Evolutionary conservation across 208 protist species (phyloP), one percentile per base, ranked within the genome.

Genomic region (Trypanosoma congolense): DNA sequence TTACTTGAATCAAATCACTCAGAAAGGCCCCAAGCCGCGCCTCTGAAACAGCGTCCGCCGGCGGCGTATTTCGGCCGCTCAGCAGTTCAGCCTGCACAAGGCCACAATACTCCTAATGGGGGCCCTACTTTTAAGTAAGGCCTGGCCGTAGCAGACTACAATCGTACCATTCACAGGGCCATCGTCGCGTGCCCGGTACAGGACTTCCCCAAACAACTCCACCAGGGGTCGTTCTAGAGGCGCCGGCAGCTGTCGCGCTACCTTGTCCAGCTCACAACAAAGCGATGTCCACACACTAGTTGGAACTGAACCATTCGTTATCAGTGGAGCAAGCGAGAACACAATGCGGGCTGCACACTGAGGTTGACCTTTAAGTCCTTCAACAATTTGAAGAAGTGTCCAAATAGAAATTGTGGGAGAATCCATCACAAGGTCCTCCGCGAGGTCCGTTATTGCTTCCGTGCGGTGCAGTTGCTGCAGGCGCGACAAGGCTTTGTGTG

Each of bases 31-130:
- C 64, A 4, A 94, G 61, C 9, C 77, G 66, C 33, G 82, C 33
- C 19, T 62, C 49, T 4, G 54, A 66, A 2, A 40, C 41, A 1
- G 43, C 31, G n/a, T 66, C 36, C 12, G 40, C 58, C 4, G 65
- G 59, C n/a, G 65, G 65, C 10, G 50, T 30, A 59, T 79, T 83
- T 14, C 73, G 77, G 18, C 74, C 75, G 35, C 63, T 77, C 14
- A 94, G 73, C 4, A 94, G 54, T 48, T 90, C 81, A 6, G 81
- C 65, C 12, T 70, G 61, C 6, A 94, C 81, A 12, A 94, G 73
- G 9, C 55, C 41, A 86, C 55, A 21, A 72, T 75, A 9, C 60
- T 69, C 1, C 38, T 12, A 28, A 75, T 35, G 0, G 70, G 67
- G 29, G 62, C 59, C 16, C 68, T 38, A 24, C 46, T 80, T 8